Conservation (phyloP, 805 yeast species). For the Sungouiella thailandica region DNA sequence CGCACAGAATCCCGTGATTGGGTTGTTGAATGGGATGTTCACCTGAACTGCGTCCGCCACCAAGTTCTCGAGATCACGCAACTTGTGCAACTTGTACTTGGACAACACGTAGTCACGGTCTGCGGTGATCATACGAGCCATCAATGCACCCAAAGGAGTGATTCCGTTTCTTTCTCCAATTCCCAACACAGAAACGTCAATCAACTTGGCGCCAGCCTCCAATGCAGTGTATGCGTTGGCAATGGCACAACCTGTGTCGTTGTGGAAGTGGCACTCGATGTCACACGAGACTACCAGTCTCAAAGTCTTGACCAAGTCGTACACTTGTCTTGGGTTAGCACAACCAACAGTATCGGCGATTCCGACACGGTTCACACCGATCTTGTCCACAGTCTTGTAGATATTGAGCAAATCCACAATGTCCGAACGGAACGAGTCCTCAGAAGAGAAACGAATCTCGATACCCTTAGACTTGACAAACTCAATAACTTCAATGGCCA, state of each 20-base stretch:
- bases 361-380: constrained; percentile 59
- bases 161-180: constrained; percentile 64
- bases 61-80: constrained; percentile 54
- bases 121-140: constrained; percentile 62
- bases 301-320: constrained; percentile 53
- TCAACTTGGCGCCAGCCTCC: constrained; percentile 58
- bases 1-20: constrained; percentile 61
- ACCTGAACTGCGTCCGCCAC: constrained; percentile 58
- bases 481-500: constrained; percentile 55
- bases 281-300: constrained; percentile 55
- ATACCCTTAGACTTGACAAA: constrained; percentile 57
- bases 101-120: constrained; percentile 55
- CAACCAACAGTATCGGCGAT: constrained; percentile 63
- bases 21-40: constrained; percentile 57
- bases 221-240: constrained; percentile 61
- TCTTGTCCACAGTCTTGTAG: constrained; percentile 56
- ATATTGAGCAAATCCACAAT: constrained; percentile 55
- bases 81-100: constrained; percentile 50
- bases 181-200: constrained; percentile 56
- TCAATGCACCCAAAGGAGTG: constrained; percentile 56
- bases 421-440: constrained; percentile 58
- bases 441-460: constrained; percentile 54
- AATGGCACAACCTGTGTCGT: constrained; percentile 61
- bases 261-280: constrained; percentile 59
- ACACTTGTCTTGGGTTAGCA: constrained; percentile 60